Percentiles rank a stretch among this genome's conserved stretches.
phyloP scores from a whole-genome alignment of 768 basidiomycete species.

The Kwoniella dendrophila region DNA sequence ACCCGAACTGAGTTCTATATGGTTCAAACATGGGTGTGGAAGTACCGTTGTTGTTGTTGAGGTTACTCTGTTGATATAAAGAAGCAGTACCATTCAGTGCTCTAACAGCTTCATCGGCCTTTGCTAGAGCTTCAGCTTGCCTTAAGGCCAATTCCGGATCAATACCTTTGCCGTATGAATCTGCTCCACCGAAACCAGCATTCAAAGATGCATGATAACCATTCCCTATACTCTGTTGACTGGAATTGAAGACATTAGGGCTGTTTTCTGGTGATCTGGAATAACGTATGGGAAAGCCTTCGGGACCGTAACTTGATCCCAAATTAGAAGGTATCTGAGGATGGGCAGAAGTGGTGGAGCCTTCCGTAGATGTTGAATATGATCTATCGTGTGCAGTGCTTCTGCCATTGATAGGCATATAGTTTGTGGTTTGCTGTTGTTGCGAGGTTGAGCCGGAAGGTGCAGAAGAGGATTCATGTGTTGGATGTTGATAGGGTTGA shows the following conservation, averaged over 20 bases:
- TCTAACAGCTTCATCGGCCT: conserved; percentile 46
- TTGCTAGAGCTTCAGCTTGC: conserved; percentile 40
- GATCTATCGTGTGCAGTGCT: conserved; percentile 24
- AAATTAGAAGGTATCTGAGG: conserved; percentile 32
- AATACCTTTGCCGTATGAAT: conserved; percentile 9
- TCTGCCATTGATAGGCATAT: neutral
- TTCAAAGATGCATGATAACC: conserved; percentile 4
- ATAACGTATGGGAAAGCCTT: conserved; percentile 40
- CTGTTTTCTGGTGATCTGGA: conserved; percentile 21
- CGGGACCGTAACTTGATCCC: conserved; percentile 46
- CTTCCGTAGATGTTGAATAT: conserved; percentile 41
- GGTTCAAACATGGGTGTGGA: conserved; percentile 13
- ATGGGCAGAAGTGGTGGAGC: conserved; percentile 26
- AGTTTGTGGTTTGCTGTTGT: neutral
- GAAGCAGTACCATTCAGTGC: conserved; percentile 43
- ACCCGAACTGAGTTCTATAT: neutral
- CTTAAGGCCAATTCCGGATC: conserved; percentile 30
- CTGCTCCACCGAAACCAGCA: conserved; percentile 15
- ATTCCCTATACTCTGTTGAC: neutral
- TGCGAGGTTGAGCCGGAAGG: neutral
- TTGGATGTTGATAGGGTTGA: conserved; percentile 6
- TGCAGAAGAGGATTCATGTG: neutral
- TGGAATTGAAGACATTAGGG: neutral
- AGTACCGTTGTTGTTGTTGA: no score
- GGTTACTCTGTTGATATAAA: no score